A percentile compares a stretch with the other conserved stretches of the same genome.
Conservation (phyloP, 2,329 filamentous ascomycete species). For the Aspergillus intermedius region DNA sequence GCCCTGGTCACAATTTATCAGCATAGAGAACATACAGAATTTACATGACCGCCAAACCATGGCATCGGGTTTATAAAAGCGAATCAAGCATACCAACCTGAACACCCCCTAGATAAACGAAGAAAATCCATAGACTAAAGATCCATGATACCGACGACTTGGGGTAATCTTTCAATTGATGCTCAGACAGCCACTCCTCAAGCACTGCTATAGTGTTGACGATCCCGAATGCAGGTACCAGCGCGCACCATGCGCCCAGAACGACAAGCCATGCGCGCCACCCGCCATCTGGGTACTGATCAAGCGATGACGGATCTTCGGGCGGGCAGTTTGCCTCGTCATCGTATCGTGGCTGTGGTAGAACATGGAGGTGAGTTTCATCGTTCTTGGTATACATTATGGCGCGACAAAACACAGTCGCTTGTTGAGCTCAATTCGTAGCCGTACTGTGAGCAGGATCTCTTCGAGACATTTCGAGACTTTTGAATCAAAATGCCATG, state of each 20-base stretch:
- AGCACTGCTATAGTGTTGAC: conserved; percentile 28
- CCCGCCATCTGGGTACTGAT: conserved; percentile 29
- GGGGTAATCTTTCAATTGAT: conserved; percentile 25
- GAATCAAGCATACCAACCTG: conserved; percentile 20
- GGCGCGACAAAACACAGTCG: neutral
- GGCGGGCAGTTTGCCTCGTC: neutral
- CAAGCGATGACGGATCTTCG: neutral
- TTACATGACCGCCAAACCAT: neutral
- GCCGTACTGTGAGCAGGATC: neutral
- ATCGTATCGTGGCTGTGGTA: neutral
- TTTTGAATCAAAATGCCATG: neutral
- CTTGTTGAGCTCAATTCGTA: neutral
- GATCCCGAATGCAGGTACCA: conserved; percentile 30
- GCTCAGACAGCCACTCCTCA: conserved; percentile 22
- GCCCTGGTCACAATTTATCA: conserved; percentile 12
- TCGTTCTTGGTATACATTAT: neutral
- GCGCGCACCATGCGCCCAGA: conserved; percentile 29
- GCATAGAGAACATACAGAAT: neutral
- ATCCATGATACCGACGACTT: conserved; percentile 30
- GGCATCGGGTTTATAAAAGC: neutral
- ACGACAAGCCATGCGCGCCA: conserved; percentile 34
- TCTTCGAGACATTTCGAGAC: neutral
- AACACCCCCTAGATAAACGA: conserved; percentile 26
- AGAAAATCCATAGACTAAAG: conserved; percentile 26
- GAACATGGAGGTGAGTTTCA: neutral